phyloP scores from a whole-genome alignment of 2,329 filamentous ascomycete species.

The Cladophialophora chaetospira region DNA sequence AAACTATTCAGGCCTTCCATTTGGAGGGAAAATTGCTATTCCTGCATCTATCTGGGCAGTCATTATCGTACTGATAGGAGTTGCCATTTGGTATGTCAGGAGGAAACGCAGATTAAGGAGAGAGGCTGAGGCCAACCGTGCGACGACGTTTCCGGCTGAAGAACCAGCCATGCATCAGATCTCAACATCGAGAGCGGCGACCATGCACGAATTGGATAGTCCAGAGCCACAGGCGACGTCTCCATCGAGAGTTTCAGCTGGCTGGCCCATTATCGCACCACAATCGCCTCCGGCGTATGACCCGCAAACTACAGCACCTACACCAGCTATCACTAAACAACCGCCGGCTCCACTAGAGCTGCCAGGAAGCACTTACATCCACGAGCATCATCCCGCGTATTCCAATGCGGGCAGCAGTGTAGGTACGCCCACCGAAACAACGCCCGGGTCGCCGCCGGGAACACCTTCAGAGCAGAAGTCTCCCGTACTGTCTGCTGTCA shows the following conservation, averaged over 20 bases:
- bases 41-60: constrained; percentile 22
- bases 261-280: constrained; percentile 21
- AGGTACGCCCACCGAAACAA: constrained; percentile 23
- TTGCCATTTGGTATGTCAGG: constrained; percentile 16
- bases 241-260: constrained; percentile 8
- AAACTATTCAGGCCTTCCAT: constrained; percentile 11
- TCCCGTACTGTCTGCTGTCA: constrained; percentile 23
- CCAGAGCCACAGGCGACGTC: constrained; percentile 19
- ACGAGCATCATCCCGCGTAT: constrained; percentile 35
- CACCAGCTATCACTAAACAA: background rate
- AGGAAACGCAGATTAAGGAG: constrained; percentile 20
- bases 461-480: constrained; percentile 32
- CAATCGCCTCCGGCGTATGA: constrained; percentile 33
- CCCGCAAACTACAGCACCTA: background rate
- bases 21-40: constrained; percentile 32
- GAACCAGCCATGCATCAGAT: constrained; percentile 26
- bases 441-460: constrained; percentile 35
- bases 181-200: constrained; percentile 18
- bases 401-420: background rate
- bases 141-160: constrained; percentile 31
- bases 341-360: constrained; percentile 27
- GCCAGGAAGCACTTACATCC: constrained; percentile 34
- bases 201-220: constrained; percentile 30
- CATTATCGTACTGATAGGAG: constrained; percentile 9
- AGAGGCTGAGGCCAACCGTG: constrained; percentile 14